Base-by-base conservation (phyloP, 352 stramenopile species). In the Thalassiosira livingstoniorum region DNA sequence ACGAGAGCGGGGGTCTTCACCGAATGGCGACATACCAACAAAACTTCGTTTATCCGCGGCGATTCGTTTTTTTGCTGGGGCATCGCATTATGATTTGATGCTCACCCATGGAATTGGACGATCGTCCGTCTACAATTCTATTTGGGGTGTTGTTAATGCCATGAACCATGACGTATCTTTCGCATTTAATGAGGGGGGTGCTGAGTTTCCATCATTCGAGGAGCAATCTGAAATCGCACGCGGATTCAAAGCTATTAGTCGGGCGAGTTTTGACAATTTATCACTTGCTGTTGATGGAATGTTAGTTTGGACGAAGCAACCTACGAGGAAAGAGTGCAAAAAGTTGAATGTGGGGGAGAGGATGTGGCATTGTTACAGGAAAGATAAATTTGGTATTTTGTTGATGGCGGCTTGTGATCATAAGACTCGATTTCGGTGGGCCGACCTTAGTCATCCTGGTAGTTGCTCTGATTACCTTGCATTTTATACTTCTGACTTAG, bases 111-210 rank as follows among this genome's bases (percentile, higher is more conserved):
- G 58, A 29, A 51, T 67, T 0, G 15, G 31, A 13, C 23, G 35
- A 29, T 10, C 10, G 10, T 45, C 31, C 4, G 13, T 67, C 10
- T 67, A 67, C 58, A 51, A 67, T 1, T 67, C 58, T 51, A 51
- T 67, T 51, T 67, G 39, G 34, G 58, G 58, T 51, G 58, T 67
- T 25, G 34, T 51, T 0, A 53, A 67, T 51, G 35, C 58, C 43
- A 34, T 67, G 13, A 67, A 67, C 35, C 34, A 51, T 45, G 31
- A 21, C 27, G 18, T n/a, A 15, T 27, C 34, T 23, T 21, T 67
- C 5, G 31, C 11, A 23, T 67, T 67, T 32, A 67, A 67, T 51
- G 15, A 15, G 5, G 29, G 29, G 13, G 37, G 35, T 15, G 1
- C 31, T 5, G 37, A 13, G 4, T 51, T 67, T 67, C 58, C 58